Evolutionary conservation across 148 eudicot species (phyloP), one percentile per base, ranked within the genome.

Genomic region (Drosera capensis): DNA sequence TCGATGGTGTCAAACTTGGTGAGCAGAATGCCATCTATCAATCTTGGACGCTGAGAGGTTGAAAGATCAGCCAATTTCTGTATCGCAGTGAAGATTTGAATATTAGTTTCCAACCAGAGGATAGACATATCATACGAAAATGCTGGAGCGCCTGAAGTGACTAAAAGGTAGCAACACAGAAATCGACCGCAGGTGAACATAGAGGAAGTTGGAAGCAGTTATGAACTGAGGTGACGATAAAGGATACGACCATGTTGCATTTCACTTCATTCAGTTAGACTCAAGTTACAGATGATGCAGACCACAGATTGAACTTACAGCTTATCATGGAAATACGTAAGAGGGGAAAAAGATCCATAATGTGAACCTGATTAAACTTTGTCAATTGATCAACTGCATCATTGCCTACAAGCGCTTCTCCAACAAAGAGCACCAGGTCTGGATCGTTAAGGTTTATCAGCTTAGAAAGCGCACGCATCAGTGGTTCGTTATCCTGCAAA

Each of bases 1-100:
- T 90, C 97, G 37, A 90, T 84, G 30, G 95, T 85, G 58, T 90
- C 99, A 55, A 85, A 90, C 74, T 90, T 90, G 30, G 99, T 90
- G 59, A 90, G 82, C 63, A 90, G 76, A 57, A 90, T 90, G 26
- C 99, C 99, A 52, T 90, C 99, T 7, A 90, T 90, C 87, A 84
- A 65, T 54, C 95, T 71, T 42, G 93, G 88, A 68, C 59, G 68
- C 7, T 78, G 60, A n/a, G 95, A 75, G 50, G 72, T 53, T 29
- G 95, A 76, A 31, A 90, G 80, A 49, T 90, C 95, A 6, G 76
- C 93, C 41, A 81, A 58, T 81, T 85, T 90, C 99, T 88, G 95
- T 56, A 74, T n/a, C n/a, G n/a, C n/a, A 19, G 9, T 40, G 15
- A 50, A 19, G 5, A 18, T 12, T 66, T 44, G 23, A 62, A 39